A percentile compares a stretch with the other conserved stretches of the same genome.
phyloP scores from a whole-genome alignment of 139 green algal species.

The Klebsormidium nitens region DNA sequence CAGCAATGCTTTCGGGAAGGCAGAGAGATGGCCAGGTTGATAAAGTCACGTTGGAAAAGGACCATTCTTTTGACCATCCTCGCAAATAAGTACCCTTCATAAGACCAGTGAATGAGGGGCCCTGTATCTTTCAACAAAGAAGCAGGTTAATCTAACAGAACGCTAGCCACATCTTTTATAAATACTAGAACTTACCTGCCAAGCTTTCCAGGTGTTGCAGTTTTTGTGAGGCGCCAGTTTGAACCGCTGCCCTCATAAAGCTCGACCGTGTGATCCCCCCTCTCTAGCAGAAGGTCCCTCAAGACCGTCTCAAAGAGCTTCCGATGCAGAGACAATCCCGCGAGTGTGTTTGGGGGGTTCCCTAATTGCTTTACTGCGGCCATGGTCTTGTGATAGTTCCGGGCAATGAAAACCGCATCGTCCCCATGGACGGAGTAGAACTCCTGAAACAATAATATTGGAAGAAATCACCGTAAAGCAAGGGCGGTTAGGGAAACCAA shows the following conservation, averaged over 20 bases:
- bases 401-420: slow-evolving; percentile 65
- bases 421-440: slow-evolving; percentile 81
- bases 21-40: too few relatives aligned
- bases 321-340: slow-evolving; percentile 64
- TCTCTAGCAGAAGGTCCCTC: slow-evolving; percentile 68
- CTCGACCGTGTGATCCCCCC: slow-evolving; percentile 63
- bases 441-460: slow-evolving; percentile 19
- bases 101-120: too few relatives aligned
- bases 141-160: too few relatives aligned
- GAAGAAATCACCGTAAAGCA: not conserved
- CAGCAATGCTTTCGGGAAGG: too few relatives aligned
- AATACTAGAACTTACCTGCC: slow-evolving; percentile 15
- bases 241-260: slow-evolving; percentile 69
- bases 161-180: too few relatives aligned
- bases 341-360: slow-evolving; percentile 14
- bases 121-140: too few relatives aligned
- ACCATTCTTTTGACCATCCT: too few relatives aligned
- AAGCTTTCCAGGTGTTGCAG: slow-evolving; percentile 68
- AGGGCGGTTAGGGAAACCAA: too few relatives aligned
- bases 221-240: slow-evolving; percentile 46
- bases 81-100: too few relatives aligned
- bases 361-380: slow-evolving; percentile 12
- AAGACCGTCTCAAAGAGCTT: slow-evolving; percentile 71
- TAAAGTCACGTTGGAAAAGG: too few relatives aligned
- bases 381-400: slow-evolving; percentile 69